A percentile compares a stretch with the other conserved stretches of the same genome.
These are phyloP conservation scores for Viola odorata DNA, from an alignment of 345 rosid species.

Conservation along the genomic window DNA sequence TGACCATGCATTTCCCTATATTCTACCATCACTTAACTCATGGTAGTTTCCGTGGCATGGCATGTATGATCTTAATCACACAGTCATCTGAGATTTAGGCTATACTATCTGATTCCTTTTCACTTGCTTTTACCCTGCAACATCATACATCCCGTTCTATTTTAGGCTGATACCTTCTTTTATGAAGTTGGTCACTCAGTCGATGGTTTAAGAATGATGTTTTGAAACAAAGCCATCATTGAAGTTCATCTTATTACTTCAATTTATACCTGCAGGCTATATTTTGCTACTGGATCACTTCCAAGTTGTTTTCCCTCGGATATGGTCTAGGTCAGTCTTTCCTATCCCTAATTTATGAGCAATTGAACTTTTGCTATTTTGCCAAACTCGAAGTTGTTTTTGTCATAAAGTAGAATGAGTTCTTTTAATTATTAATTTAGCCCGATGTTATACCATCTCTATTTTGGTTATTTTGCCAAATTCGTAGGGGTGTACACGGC, in stretches of 20 bases:
- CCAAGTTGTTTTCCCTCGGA: constrained; percentile 65
- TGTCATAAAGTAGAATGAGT: no score
- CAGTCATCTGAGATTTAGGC: neutral
- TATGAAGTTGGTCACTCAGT: no score
- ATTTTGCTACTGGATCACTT: constrained; percentile 86
- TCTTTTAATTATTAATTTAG: no score
- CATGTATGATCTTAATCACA: no score
- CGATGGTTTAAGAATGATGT: no score
- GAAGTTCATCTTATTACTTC: neutral
- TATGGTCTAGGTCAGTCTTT: constrained; percentile 69
- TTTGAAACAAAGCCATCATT: neutral
- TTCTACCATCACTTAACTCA: constrained; percentile 49
- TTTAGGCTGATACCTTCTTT: neutral
- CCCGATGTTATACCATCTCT: no score
- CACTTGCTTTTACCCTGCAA: neutral
- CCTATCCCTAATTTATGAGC: no score
- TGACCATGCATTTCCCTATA: constrained; percentile 71
- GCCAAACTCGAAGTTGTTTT: neutral
- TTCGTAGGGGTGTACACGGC: no score
- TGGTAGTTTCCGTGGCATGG: neutral
- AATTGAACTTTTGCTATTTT: neutral
- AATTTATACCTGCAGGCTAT: constrained; percentile 55
- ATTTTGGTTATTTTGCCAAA: no score
- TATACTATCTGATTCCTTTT: no score
- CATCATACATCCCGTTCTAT: neutral